phyloP scores from a whole-genome alignment of 2,329 filamentous ascomycete species.

The Fusarium poae region DNA sequence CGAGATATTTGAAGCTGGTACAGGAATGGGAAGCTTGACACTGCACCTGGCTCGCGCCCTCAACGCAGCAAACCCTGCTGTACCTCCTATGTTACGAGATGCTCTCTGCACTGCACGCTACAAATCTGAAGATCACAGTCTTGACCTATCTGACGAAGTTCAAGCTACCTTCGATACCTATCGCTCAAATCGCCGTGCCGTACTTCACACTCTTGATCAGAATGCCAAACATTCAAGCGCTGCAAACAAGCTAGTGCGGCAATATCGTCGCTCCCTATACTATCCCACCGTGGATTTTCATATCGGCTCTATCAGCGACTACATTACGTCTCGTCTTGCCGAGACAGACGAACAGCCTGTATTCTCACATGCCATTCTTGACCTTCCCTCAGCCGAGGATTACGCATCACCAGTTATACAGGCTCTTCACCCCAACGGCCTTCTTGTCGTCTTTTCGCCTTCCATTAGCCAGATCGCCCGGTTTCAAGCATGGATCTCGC shows the following conservation, averaged over 20 bases:
- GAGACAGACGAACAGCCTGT: slow-evolving; percentile 66
- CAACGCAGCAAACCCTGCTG: slow-evolving; percentile 75
- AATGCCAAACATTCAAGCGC: slow-evolving; percentile 71
- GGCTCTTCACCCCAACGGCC: slow-evolving; percentile 73
- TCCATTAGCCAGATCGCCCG: slow-evolving; percentile 82
- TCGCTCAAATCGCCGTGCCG: slow-evolving; percentile 68
- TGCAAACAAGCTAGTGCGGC: slow-evolving; percentile 73
- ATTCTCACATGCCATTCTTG: slow-evolving; percentile 78
- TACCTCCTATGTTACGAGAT: slow-evolving; percentile 59
- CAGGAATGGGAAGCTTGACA: slow-evolving; percentile 85
- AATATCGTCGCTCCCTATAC: slow-evolving; percentile 79
- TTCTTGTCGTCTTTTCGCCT: slow-evolving; percentile 79
- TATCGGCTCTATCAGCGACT: slow-evolving; percentile 73
- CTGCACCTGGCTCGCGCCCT: slow-evolving; percentile 81
- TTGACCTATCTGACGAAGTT: slow-evolving; percentile 49
- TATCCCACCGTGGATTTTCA: slow-evolving; percentile 79
- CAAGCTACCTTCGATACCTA: slow-evolving; percentile 59
- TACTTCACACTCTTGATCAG: slow-evolving; percentile 82
- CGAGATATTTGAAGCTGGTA: slow-evolving; percentile 86
- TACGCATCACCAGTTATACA: slow-evolving; percentile 61
- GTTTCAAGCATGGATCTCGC: slow-evolving; percentile 64
- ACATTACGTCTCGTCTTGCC: slow-evolving; percentile 67
- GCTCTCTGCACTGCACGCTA: slow-evolving; percentile 47
- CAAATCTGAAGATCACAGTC: slow-evolving; percentile 36
- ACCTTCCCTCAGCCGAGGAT: slow-evolving; percentile 74